phyloP scores from a whole-genome alignment of 208 protist species.

The Sergeia podlipaevii region DNA sequence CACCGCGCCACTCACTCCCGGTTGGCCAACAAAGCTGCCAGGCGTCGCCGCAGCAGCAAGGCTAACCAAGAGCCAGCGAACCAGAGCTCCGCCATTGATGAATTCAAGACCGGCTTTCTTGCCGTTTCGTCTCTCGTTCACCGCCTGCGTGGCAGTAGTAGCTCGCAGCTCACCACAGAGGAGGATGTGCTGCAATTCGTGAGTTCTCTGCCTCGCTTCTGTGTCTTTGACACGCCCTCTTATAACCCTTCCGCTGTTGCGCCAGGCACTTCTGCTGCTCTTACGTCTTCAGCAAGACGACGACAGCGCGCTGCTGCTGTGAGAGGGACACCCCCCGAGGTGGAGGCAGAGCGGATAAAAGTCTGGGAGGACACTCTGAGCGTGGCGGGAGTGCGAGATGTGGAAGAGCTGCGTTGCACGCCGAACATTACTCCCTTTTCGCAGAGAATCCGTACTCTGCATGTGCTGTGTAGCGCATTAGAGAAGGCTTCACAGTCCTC shows the following conservation, averaged over 20 bases:
- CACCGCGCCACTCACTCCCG: no score
- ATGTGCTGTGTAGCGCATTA: slow-evolving; percentile 66
- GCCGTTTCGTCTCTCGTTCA: slow-evolving; percentile 70
- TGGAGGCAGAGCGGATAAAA: background rate
- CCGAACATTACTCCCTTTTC: slow-evolving; percentile 83
- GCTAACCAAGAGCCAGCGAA: background rate
- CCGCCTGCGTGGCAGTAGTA: slow-evolving; percentile 49
- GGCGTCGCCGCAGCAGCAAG: no score
- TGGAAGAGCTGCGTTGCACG: slow-evolving; percentile 63
- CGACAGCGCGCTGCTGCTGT: slow-evolving; percentile 2
- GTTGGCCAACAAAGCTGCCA: no score
- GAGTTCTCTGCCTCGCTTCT: slow-evolving; percentile 50
- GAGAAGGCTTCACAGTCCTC: slow-evolving; percentile 29
- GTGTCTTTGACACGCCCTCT: slow-evolving; percentile 78
- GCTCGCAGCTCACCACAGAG: slow-evolving; percentile 18
- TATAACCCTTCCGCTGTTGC: slow-evolving; percentile 33
- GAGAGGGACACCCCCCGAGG: slow-evolving; percentile 16
- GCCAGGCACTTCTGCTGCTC: background rate
- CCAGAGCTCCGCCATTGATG: background rate
- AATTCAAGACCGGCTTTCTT: slow-evolving; percentile 66
- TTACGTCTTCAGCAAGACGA: no score
- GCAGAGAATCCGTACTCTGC: slow-evolving; percentile 67
- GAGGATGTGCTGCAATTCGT: slow-evolving; percentile 67
- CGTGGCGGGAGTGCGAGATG: slow-evolving; percentile 21
- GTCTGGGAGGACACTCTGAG: background rate